These are phyloP conservation scores for Blepharisma stoltei DNA, from an alignment of 73 alveolate species.

Conservation along the genomic window DNA sequence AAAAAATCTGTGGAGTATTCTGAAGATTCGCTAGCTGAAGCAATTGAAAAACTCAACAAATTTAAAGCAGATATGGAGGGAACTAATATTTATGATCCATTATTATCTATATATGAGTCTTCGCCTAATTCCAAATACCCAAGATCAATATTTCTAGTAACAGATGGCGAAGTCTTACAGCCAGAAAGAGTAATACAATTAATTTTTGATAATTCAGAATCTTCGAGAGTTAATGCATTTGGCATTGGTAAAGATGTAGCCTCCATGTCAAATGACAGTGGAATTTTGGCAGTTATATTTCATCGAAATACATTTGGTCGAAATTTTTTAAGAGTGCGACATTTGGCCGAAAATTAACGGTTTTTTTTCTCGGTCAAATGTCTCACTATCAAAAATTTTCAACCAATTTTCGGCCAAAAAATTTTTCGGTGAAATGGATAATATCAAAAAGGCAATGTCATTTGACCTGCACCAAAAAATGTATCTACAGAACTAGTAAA, in stretches of 20 bases:
- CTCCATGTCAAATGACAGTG: no score
- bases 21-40: slow-evolving; percentile 44
- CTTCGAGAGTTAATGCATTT: slow-evolving; percentile 43
- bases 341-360: no score
- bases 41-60: slow-evolving; percentile 34
- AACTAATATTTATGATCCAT: slow-evolving; percentile 79
- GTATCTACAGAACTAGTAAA: not conserved
- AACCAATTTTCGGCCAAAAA: no score
- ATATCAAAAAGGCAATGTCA: no score
- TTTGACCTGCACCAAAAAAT: no score
- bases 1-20: slow-evolving; percentile 51
- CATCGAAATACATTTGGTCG: no score
- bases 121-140: slow-evolving; percentile 35
- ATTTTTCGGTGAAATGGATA: no score
- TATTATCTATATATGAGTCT: slow-evolving; percentile 33
- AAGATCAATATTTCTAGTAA: slow-evolving; percentile 74
- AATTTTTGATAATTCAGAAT: slow-evolving; percentile 40
- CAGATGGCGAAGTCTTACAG: slow-evolving; percentile 91
- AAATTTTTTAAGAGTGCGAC: no score
- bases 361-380: no score
- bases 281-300: no score
- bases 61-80: slow-evolving; percentile 81
- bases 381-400: no score
- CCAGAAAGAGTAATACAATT: slow-evolving; percentile 57
- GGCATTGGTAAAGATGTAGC: slow-evolving; percentile 65